These are phyloP conservation scores for Moricandia arvensis DNA, from an alignment of 345 rosid genomes.

Conservation along the genomic window DNA sequence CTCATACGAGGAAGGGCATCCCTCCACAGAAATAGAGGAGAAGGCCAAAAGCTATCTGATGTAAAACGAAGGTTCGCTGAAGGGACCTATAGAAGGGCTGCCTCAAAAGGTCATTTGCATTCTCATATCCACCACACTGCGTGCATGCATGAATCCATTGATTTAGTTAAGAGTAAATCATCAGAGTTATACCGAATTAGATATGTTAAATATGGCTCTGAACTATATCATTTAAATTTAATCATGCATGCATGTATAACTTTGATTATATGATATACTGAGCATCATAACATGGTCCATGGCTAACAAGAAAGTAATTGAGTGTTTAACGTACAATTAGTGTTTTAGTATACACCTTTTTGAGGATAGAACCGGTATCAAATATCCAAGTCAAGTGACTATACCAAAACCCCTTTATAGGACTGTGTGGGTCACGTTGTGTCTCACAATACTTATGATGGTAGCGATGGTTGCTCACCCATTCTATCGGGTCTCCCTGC, in stretches of 20 bases:
- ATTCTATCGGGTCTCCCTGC: slow-evolving; percentile 59
- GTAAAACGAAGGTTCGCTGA: slow-evolving; percentile 46
- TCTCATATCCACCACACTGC: slow-evolving; percentile 67
- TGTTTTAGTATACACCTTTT: slow-evolving; percentile 52
- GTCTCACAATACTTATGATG: slow-evolving; percentile 76
- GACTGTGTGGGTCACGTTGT: slow-evolving; percentile 77
- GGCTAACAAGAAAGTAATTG: no score
- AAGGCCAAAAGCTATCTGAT: slow-evolving; percentile 47
- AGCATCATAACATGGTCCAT: no score
- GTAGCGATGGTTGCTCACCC: slow-evolving; percentile 84
- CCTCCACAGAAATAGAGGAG: slow-evolving; percentile 59
- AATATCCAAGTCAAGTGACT: slow-evolving; percentile 73
- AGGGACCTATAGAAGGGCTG: slow-evolving; percentile 66
- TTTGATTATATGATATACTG: no score
- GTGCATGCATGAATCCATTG: neutral
- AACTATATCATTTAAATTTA: no score
- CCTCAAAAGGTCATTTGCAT: slow-evolving; percentile 67
- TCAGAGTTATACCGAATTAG: no score
- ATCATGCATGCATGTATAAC: no score
- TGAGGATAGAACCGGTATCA: slow-evolving; percentile 36
- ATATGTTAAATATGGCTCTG: no score
- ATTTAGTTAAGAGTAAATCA: neutral
- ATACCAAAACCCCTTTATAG: slow-evolving; percentile 76
- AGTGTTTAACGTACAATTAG: no score
- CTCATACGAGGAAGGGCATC: slow-evolving; percentile 75